Conservation (phyloP, 768 basidiomycete species). For the Auriculariales sp. region DNA sequence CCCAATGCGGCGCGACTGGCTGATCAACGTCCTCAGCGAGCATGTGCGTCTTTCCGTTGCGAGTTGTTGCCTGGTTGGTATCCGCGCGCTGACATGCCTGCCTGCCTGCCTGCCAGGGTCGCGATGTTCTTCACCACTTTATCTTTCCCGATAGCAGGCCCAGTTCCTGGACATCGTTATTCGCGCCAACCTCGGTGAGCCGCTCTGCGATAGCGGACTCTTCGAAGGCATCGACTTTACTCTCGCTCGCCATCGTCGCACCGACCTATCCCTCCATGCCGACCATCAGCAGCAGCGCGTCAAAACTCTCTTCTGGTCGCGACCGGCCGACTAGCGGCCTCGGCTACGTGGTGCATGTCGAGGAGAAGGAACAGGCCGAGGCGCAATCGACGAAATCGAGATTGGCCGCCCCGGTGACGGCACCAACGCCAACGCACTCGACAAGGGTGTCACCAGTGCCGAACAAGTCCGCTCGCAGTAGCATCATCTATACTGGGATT, state of each 20-base stretch:
- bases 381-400: not conserved
- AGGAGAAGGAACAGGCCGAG: not conserved
- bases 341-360: not conserved
- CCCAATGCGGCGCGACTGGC: slow-evolving; percentile 22
- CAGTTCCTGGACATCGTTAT: slow-evolving; percentile 44
- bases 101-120: too few relatives aligned
- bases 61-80: too few relatives aligned
- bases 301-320: not conserved
- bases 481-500: too few relatives aligned
- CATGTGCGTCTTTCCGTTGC: too few relatives aligned
- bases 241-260: not conserved
- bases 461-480: too few relatives aligned
- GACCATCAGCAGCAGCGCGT: too few relatives aligned
- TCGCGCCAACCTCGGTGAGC: slow-evolving; percentile 26
- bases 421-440: too few relatives aligned
- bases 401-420: too few relatives aligned
- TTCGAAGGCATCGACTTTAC: not conserved
- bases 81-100: too few relatives aligned
- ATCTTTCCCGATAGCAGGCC: slow-evolving; percentile 66
- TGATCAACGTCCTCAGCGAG: slow-evolving; percentile 36
- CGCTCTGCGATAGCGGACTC: not conserved
- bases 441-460: too few relatives aligned
- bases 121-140: slow-evolving; percentile 36
- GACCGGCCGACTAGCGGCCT: not conserved
- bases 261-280: not conserved